phyloP scores from a whole-genome alignment of 371 early-diverging fungal genomes.

The Mucor irregularis region DNA sequence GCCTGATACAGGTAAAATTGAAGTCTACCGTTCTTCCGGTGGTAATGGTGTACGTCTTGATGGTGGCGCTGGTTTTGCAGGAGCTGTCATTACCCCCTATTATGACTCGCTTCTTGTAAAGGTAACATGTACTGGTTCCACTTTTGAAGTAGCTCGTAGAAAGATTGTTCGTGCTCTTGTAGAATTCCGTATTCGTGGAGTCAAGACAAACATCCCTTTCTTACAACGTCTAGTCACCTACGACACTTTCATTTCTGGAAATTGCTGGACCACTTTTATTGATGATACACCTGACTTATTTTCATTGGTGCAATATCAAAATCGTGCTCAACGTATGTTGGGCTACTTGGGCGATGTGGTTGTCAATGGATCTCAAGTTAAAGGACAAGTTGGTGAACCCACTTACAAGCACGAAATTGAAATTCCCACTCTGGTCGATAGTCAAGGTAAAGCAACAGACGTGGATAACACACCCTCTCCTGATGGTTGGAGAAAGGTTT shows the following conservation, averaged over 20 bases:
- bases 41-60: slow-evolving; percentile 91
- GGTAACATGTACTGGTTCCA: slow-evolving; percentile 81
- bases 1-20: slow-evolving; percentile 94
- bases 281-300: slow-evolving; percentile 92
- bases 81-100: slow-evolving; percentile 88
- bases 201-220: slow-evolving; percentile 95
- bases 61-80: slow-evolving; percentile 85
- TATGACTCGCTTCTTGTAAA: slow-evolving; percentile 97
- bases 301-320: slow-evolving; percentile 67
- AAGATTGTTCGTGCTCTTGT: slow-evolving; percentile 84
- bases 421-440: slow-evolving; percentile 56
- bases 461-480: slow-evolving; percentile 60
- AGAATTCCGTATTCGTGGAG: slow-evolving; percentile 93
- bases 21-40: slow-evolving; percentile 84
- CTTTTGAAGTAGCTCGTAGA: slow-evolving; percentile 83
- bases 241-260: slow-evolving; percentile 70
- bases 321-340: slow-evolving; percentile 86
- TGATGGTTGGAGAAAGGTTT: slow-evolving; percentile 87
- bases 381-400: slow-evolving; percentile 80
- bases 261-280: slow-evolving; percentile 96
- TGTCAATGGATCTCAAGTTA: slow-evolving; percentile 89
- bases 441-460: slow-evolving; percentile 43
- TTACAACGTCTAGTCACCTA: slow-evolving; percentile 83
- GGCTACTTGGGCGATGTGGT: slow-evolving; percentile 86
- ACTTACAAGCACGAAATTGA: slow-evolving; percentile 56